A percentile compares a stretch with the other conserved stretches of the same genome.
These are phyloP conservation scores for Hsuehochloa calcarea DNA, from an alignment of 176 grass and related monocot species.

Conservation along the genomic window DNA sequence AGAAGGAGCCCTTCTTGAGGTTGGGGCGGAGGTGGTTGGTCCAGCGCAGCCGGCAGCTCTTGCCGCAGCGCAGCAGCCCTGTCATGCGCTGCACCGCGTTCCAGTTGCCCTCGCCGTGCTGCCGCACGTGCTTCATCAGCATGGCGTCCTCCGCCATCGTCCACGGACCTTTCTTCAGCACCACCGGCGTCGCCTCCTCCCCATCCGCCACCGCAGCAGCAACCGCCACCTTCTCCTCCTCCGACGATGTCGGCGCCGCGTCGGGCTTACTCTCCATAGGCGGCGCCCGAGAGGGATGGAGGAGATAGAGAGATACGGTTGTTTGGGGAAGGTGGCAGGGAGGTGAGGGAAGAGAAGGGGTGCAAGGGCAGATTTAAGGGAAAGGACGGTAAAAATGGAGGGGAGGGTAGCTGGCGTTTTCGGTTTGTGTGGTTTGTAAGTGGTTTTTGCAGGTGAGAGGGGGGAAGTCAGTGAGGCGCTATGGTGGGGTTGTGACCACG, in stretches of 20 bases:
- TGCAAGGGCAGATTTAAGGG: constrained; percentile 22
- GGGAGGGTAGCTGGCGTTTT: constrained; percentile 40
- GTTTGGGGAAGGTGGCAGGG: neutral
- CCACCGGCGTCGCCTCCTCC: neutral
- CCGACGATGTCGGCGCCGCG: neutral
- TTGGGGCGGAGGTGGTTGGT: constrained; percentile 82
- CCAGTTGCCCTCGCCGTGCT: constrained; percentile 72
- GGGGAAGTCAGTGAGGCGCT: neutral
- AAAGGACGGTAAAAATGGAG: constrained; percentile 37
- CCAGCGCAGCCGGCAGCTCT: constrained; percentile 88
- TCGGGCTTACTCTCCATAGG: constrained; percentile 28
- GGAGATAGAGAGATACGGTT: neutral
- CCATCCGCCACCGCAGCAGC: neutral
- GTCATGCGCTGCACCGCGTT: constrained; percentile 56
- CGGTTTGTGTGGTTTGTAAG: constrained; percentile 38
- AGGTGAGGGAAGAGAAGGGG: neutral
- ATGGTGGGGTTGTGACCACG: neutral
- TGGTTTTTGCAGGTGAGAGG: constrained; percentile 41
- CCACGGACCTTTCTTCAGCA: constrained; percentile 73
- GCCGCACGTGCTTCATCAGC: constrained; percentile 52
- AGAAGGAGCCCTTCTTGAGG: constrained; percentile 83
- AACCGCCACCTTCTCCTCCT: neutral
- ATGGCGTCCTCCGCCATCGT: constrained; percentile 53
- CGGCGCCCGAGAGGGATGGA: neutral
- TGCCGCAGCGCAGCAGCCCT: constrained; percentile 62